Conservation (phyloP, 1,139 yeast genomes). For the Sugiyamaella grinbergsii region DNA sequence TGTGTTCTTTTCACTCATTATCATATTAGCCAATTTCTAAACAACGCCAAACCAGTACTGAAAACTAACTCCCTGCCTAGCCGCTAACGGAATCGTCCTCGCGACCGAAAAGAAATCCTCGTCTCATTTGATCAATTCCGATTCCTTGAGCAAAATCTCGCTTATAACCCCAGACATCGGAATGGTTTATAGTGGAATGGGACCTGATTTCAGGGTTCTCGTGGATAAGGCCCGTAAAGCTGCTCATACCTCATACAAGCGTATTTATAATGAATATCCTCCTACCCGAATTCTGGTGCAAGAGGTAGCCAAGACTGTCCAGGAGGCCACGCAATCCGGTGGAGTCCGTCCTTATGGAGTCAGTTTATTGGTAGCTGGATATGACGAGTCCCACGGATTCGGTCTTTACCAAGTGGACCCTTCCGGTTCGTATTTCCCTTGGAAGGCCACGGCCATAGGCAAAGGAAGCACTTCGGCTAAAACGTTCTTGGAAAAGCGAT, state of each 20-base stretch:
- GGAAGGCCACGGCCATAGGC: conserved; percentile 99
- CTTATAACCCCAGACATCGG: conserved; percentile 93
- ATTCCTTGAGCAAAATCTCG: conserved; percentile 76
- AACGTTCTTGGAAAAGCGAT: conserved; percentile 94
- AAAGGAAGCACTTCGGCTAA: conserved; percentile 93
- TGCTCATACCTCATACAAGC: conserved; percentile 89
- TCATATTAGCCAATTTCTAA: too few relatives aligned
- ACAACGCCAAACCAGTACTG: too few relatives aligned
- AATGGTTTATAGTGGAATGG: conserved; percentile 98
- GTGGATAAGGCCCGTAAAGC: conserved; percentile 92
- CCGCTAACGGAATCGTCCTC: conserved; percentile 92
- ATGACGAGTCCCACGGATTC: conserved; percentile 79
- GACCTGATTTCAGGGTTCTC: conserved; percentile 95
- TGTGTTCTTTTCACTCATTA: too few relatives aligned
- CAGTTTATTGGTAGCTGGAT: conserved; percentile 89
- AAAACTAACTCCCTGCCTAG: conserved; percentile 37
- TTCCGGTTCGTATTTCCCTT: conserved; percentile 97
- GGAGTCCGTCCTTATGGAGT: conserved; percentile 99
- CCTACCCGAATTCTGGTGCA: conserved; percentile 94
- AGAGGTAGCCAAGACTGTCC: conserved; percentile 95
- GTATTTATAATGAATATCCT: conserved; percentile 94
- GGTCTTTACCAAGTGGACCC: conserved; percentile 97
- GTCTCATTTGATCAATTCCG: conserved; percentile 74
- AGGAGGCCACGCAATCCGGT: conserved; percentile 96
- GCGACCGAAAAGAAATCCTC: conserved; percentile 94